These are phyloP conservation scores for Fusarium albosuccineum DNA, from an alignment of 2,329 filamentous ascomycete species.

Conservation along the genomic window DNA sequence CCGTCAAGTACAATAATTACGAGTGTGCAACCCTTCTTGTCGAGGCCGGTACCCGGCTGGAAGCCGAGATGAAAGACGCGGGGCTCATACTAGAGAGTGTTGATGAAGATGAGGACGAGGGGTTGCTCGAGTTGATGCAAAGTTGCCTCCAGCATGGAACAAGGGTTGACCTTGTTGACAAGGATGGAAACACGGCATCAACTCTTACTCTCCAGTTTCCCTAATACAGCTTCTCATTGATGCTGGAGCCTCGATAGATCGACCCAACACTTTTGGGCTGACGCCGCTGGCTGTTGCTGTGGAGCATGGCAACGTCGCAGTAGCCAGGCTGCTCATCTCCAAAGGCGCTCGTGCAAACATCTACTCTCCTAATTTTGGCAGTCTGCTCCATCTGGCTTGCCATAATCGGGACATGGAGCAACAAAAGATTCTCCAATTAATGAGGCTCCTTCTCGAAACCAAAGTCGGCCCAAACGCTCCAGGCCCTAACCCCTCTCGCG, in stretches of 20 bases:
- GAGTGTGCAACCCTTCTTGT: background rate
- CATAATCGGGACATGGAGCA: background rate
- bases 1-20: background rate
- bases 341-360: slow-evolving; percentile 1
- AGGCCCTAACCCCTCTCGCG: background rate
- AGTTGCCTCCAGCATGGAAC: background rate
- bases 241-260: background rate
- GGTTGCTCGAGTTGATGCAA: background rate
- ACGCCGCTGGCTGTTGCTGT: slow-evolving; percentile 8
- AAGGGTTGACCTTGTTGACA: background rate
- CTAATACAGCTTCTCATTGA: slow-evolving; percentile 1
- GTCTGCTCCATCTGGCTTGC: slow-evolving; percentile 10
- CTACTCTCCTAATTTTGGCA: background rate
- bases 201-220: background rate
- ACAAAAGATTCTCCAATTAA: background rate
- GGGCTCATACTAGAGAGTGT: background rate
- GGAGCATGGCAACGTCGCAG: background rate
- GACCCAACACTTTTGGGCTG: background rate
- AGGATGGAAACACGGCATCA: background rate
- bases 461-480: background rate
- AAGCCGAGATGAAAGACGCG: background rate
- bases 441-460: background rate
- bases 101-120: too few relatives aligned
- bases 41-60: background rate
- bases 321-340: slow-evolving; percentile 3